Conservation (phyloP, 1,284 basidiomycete genomes). For the Moniliophthora roreri region DNA sequence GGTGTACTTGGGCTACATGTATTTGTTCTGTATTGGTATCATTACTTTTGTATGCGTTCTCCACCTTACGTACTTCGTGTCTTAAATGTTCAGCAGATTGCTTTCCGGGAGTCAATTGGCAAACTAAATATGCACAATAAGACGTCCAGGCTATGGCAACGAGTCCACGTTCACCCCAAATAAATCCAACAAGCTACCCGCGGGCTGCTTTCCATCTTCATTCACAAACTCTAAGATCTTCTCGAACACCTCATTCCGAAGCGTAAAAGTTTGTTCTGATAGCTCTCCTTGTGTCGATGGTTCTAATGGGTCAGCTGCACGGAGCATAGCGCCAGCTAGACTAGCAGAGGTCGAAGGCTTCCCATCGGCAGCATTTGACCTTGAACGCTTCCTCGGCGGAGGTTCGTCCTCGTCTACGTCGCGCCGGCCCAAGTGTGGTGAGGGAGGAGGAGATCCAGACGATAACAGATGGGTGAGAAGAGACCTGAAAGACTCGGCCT, state of each 20-base stretch:
- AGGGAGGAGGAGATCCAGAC: slow-evolving; percentile 23
- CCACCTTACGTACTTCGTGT: too few species aligned
- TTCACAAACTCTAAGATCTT: slow-evolving; percentile 60
- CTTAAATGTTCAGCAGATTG: too few species aligned
- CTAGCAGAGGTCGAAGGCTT: slow-evolving; percentile 22
- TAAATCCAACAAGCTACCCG: slow-evolving; percentile 54
- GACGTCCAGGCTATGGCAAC: too few species aligned
- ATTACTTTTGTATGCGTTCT: too few species aligned
- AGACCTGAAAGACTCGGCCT: slow-evolving; percentile 61
- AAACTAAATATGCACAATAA: too few species aligned
- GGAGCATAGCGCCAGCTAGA: slow-evolving; percentile 34
- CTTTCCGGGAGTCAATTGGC: too few species aligned
- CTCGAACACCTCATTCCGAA: slow-evolving; percentile 71
- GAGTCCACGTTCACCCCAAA: slow-evolving; percentile 33
- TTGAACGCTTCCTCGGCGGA: slow-evolving; percentile 36
- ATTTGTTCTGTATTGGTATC: too few species aligned
- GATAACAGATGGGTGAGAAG: slow-evolving; percentile 69
- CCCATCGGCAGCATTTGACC: slow-evolving; percentile 34
- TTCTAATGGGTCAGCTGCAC: slow-evolving; percentile 24
- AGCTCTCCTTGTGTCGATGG: slow-evolving; percentile 25
- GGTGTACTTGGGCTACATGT: too few species aligned
- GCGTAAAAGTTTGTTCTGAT: slow-evolving; percentile 43
- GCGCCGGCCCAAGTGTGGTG: slow-evolving; percentile 12
- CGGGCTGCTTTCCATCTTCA: slow-evolving; percentile 63
- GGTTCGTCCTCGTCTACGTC: slow-evolving; percentile 20